Evolutionary conservation across 2,329 filamentous ascomycete species (phyloP), one percentile per base, ranked within the genome.

Genomic region (Passalora sequoiae): DNA sequence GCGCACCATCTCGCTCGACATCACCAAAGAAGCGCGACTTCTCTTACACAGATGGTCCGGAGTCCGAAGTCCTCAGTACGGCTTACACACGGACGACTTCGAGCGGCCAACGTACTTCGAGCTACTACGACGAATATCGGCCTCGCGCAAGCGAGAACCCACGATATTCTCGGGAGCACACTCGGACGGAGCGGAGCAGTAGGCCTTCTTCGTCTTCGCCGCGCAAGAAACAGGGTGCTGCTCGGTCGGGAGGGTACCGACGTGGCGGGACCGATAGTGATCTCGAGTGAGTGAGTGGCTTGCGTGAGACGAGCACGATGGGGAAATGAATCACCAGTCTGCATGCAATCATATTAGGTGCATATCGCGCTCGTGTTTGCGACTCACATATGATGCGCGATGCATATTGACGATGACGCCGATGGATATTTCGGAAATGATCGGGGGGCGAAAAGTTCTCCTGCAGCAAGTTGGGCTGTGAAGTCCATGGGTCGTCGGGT

Each of bases 41-140:
- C 53, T 59, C 56, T 22, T 65, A 64, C 54, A 46, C 49, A 6
- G 41, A 50, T n/a, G 61, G 55, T 10, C 57, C 62, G 1, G 60
- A 55, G 19, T 57, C 53, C 10, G 63, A 65, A 44, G 49, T 48
- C 10, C 47, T 61, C 12, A 62, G 58, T 51, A 63, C 64, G 16
- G 61, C 66, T 12, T 70, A 72, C 60, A 70, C 69, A 22, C 33
- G 51, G 51, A 54, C 54, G 17, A 49, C 45, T 43, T 25, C 35
- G 42, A 36, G 33, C 9, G 50, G 43, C 15, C 54, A 50, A 31
- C 44, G 57, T 4, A 54, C 58, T 3, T 46, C 56, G 21, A 63
- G 57, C 53, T 66, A 65, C 43, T 64, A 66, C 45, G 60, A 65
- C 38, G 53, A 58, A 19, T 65, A 66, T 43, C 55, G 63, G 1